These are phyloP conservation scores for Rhodomyrtus psidioides DNA, from an alignment of 441 rosid species.

Conservation along the genomic window DNA sequence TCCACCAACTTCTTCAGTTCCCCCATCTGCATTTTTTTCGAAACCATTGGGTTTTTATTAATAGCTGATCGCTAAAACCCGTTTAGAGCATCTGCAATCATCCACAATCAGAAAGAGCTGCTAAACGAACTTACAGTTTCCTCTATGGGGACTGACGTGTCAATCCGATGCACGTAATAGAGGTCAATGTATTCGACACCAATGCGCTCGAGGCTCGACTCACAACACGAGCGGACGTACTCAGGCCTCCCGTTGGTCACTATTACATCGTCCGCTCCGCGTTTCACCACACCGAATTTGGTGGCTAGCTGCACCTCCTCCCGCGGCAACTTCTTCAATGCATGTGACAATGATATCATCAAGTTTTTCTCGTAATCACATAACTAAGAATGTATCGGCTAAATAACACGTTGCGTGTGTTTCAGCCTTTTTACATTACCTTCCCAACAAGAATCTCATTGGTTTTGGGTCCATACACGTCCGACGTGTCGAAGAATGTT, in stretches of 20 bases:
- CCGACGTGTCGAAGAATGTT: background rate
- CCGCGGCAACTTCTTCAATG: background rate
- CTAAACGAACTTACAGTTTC: background rate
- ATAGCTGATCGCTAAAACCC: background rate
- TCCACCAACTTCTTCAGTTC: background rate
- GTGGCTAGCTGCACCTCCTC: background rate
- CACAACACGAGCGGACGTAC: background rate
- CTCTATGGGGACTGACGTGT: background rate
- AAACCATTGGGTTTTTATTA: background rate
- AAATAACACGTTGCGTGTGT: background rate
- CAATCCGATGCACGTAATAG: background rate
- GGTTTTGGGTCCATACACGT: background rate
- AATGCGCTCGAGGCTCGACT: background rate
- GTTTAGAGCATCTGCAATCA: background rate
- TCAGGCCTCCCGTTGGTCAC: background rate
- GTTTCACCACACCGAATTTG: background rate
- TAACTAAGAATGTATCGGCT: background rate
- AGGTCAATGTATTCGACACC: background rate
- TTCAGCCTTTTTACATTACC: background rate
- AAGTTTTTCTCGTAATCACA: background rate
- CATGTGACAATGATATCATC: background rate
- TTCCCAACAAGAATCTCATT: background rate
- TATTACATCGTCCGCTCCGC: fast-evolving
- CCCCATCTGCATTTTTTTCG: background rate
- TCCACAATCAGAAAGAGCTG: background rate